Evolutionary conservation across 495 filamentous ascomycete genomes (phyloP).

Genomic region (Hyaloscypha hepaticicola): DNA sequence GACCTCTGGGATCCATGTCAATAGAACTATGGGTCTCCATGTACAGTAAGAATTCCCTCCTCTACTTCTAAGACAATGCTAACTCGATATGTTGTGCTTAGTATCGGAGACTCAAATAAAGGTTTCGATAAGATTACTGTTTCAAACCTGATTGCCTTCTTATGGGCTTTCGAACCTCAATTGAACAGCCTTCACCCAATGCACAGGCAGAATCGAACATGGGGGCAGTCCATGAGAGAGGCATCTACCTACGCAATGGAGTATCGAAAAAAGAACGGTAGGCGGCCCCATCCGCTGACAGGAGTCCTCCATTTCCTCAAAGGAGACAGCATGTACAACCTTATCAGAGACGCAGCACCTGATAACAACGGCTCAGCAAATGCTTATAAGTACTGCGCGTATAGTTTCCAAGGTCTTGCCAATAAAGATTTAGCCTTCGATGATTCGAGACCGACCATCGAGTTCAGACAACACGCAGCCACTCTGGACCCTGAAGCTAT

Average conservation of each 20-base stretch:
- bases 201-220: not conserved
- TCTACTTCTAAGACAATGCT: not conserved
- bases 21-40: slow-evolving; percentile 37
- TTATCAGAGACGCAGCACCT: not conserved
- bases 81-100: not conserved
- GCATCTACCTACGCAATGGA: not conserved
- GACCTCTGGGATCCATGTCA: slow-evolving; percentile 34
- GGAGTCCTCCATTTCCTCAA: not conserved
- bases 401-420: slow-evolving; percentile 6
- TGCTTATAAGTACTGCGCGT: not conserved
- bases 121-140: slow-evolving; percentile 31
- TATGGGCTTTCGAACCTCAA: slow-evolving; percentile 40
- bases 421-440: too few species aligned
- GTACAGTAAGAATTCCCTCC: slow-evolving; percentile 30
- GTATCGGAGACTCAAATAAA: slow-evolving; percentile 34
- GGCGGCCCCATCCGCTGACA: not conserved
- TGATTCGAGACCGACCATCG: slow-evolving; percentile 33
- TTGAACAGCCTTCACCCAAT: slow-evolving; percentile 37
- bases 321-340: not conserved
- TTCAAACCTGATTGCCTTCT: slow-evolving; percentile 37
- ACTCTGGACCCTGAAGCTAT: slow-evolving; percentile 35
- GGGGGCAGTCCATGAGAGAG: not conserved
- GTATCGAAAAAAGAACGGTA: not conserved
- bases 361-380: not conserved
- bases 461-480: slow-evolving; percentile 44